phyloP scores from a whole-genome alignment of 1,139 yeast species.

The Sugiyamaella paludigena region DNA sequence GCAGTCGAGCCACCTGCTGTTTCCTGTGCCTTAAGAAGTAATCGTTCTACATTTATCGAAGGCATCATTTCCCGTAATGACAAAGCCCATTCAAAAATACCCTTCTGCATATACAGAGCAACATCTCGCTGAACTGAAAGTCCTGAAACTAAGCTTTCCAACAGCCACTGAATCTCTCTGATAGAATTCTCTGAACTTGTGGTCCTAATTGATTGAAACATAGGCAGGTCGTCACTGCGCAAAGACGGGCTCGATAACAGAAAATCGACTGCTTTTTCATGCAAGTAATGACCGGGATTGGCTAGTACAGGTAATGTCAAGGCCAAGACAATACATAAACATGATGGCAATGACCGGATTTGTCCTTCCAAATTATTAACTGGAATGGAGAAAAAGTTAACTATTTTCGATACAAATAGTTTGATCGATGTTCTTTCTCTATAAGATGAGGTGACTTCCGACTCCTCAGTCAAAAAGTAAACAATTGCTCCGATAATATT shows the following conservation, averaged over 20 bases:
- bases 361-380: constrained; percentile 25
- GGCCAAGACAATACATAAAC: constrained; percentile 49
- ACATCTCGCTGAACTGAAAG: constrained; percentile 51
- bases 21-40: constrained; percentile 52
- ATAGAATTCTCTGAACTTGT: constrained; percentile 52
- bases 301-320: constrained; percentile 55
- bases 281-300: constrained; percentile 70
- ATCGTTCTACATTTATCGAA: constrained; percentile 36
- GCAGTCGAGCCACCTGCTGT: constrained; percentile 61
- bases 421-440: constrained; percentile 60
- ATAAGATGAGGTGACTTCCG: constrained; percentile 36
- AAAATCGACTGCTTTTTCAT: constrained; percentile 56
- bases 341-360: constrained; percentile 36
- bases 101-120: constrained; percentile 48
- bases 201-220: constrained; percentile 51
- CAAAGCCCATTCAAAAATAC: constrained; percentile 66
- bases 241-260: constrained; percentile 51
- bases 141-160: constrained; percentile 49
- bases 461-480: constrained; percentile 6
- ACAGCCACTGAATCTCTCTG: constrained; percentile 65
- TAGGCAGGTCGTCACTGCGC: constrained; percentile 60
- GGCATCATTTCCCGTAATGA: constrained; percentile 40
- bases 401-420: constrained; percentile 59
- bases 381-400: constrained; percentile 44
- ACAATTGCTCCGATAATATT: constrained; percentile 11